A percentile compares a stretch with the other conserved stretches of the same genome.
Evolutionary conservation across 345 rosid genomes (phyloP).

Genomic region (Citrus inodora): DNA sequence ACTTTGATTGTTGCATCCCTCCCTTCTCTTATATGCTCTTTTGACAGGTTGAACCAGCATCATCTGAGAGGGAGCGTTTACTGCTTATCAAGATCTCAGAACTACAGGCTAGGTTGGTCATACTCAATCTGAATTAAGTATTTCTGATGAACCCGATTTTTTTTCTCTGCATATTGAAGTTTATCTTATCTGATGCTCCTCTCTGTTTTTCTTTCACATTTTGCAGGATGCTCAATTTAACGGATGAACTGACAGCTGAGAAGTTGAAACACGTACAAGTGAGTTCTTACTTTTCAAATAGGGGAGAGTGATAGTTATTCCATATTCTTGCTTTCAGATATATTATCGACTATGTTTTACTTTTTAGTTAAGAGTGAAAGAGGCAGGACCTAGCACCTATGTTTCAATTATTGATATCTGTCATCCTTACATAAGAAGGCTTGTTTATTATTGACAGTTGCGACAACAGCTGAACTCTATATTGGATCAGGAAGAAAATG

Average conservation of each 20-base stretch:
- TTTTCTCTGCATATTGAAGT: not conserved
- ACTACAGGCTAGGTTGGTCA: constrained; percentile 69
- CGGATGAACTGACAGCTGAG: constrained; percentile 73
- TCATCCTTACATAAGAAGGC: not conserved
- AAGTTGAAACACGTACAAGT: constrained; percentile 65
- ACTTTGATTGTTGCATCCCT: not conserved
- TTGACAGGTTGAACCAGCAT: constrained; percentile 54
- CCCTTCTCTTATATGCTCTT: constrained; percentile 5
- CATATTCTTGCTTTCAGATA: not conserved
- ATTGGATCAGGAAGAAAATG: constrained; percentile 49
- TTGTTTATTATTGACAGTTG: constrained; percentile 42
- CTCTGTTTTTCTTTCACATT: not conserved
- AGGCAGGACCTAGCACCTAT: not conserved
- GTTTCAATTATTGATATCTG: not conserved
- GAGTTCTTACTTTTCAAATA: constrained; percentile 25
- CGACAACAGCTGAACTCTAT: constrained; percentile 55
- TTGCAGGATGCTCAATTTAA: constrained; percentile 69
- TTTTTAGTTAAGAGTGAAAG: not conserved
- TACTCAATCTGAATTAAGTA: constrained; percentile 5
- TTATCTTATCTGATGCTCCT: constrained; percentile 17
- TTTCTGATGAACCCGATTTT: not conserved
- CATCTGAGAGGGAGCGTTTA: constrained; percentile 71
- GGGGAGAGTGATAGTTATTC: not conserved
- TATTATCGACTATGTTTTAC: not conserved
- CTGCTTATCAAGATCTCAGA: constrained; percentile 63